Conservation (phyloP, 2,329 filamentous ascomycete genomes). For the Xylaria digitata region DNA sequence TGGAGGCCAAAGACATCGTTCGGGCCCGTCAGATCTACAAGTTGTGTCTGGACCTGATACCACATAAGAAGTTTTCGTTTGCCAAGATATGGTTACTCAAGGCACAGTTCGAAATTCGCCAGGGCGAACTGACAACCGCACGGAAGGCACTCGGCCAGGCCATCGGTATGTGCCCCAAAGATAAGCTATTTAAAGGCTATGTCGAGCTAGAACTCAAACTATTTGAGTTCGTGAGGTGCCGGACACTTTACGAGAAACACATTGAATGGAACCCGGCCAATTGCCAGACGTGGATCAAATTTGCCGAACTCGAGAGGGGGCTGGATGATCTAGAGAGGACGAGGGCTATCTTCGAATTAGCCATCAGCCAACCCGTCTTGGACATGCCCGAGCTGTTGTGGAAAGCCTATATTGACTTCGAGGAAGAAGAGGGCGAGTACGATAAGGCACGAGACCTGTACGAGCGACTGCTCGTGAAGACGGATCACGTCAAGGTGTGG, state of each 20-base stretch:
- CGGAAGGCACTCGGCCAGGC: conserved; percentile 90
- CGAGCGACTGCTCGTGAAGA: conserved; percentile 90
- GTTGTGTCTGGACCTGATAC: conserved; percentile 86
- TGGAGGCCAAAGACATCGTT: conserved; percentile 80
- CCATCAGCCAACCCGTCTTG: conserved; percentile 81
- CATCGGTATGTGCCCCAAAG: conserved; percentile 95
- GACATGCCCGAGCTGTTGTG: conserved; percentile 98
- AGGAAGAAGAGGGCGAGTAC: conserved; percentile 94
- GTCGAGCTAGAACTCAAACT: conserved; percentile 92
- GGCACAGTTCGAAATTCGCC: conserved; percentile 91
- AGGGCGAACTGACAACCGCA: conserved; percentile 81
- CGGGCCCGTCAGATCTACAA: conserved; percentile 91
- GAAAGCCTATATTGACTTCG: conserved; percentile 99
- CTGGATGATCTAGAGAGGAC: conserved; percentile 90
- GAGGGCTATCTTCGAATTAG: conserved; percentile 91
- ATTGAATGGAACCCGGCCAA: conserved; percentile 92
- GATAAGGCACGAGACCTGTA: conserved; percentile 84
- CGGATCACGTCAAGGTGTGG: conserved; percentile 99
- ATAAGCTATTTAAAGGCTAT: conserved; percentile 94
- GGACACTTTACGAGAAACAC: conserved; percentile 92
- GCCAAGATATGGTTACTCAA: conserved; percentile 96
- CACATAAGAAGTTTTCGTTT: conserved; percentile 97
- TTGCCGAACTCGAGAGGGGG: conserved; percentile 90
- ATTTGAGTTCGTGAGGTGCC: conserved; percentile 92
- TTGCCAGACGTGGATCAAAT: conserved; percentile 95